Evolutionary conservation across 2,329 filamentous ascomycete species (phyloP), one percentile per base, ranked within the genome.

Genomic region (Arthrobotrys megalospora): DNA sequence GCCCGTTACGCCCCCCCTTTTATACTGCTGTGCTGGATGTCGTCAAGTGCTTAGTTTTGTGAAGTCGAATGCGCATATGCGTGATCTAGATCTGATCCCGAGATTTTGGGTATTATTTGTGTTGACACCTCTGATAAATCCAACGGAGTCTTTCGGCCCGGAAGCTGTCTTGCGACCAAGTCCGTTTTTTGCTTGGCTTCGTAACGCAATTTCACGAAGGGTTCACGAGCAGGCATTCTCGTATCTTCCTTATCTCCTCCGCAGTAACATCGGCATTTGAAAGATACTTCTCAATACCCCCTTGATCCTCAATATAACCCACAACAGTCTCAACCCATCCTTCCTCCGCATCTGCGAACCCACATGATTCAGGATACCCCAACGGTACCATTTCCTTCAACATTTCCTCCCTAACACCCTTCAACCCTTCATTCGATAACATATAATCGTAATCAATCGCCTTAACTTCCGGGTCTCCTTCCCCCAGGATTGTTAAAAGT

Each of bases 391-490:
- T 91, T 84, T 96, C 93, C 58, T 86, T 85, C 80, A 95, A 82
- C 64, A 92, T 87, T 81, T 88, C 86, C 70, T 89, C 89, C 80
- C 88, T 87, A 82, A 93, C 91, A 0, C 87, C 83, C 36, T 86
- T 85, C 11, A 96, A 86, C 45, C 86, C 85, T 69, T 88, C 86
- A 76, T 88, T 87, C 1, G 91, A 93, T 24, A 91, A 86, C 76
- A 88, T 84, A 83, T 97, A 97, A 84, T 97, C 94, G 79, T 90
- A 82, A 68, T 89, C 86, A 48, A 96, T 90, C 1, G 89, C 91
- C 0, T 87, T 83, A 83, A 32, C 45, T 82, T 47, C 47, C 60
- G 47, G 45, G 45, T 80, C 68, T 5, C 79, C 48, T 12, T 64
- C 83, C 14, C 82, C 84, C 6, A 84, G 85, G 2, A 92, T 86